Conservation (phyloP, 257 asterid genomes). For the Penstemon davidsonii region DNA sequence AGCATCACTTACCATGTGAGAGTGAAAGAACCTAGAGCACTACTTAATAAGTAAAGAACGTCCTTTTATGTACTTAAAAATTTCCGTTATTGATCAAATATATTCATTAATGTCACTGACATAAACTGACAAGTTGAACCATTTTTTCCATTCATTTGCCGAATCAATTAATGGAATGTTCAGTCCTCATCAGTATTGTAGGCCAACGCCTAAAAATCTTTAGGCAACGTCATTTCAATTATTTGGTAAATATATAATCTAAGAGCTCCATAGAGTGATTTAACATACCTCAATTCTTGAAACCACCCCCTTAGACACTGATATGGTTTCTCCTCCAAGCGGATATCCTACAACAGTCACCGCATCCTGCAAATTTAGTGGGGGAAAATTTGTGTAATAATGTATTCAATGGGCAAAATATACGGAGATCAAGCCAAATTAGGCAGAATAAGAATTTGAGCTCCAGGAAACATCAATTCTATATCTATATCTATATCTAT, state of each 20-base stretch:
- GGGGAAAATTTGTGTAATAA: neutral
- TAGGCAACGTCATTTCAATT: neutral
- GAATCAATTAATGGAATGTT: neutral
- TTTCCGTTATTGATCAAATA: neutral
- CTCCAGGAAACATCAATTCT: neutral
- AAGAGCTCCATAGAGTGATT: conserved; percentile 19
- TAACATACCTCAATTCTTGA: conserved; percentile 91
- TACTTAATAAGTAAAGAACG: neutral
- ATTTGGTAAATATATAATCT: conserved; percentile 5
- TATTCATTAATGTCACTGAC: neutral
- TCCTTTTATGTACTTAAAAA: neutral
- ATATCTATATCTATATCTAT: neutral
- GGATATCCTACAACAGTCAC: conserved; percentile 99
- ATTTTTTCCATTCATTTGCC: neutral
- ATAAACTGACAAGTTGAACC: neutral
- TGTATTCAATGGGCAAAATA: neutral
- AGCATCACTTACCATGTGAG: conserved; percentile 7
- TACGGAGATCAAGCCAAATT: neutral
- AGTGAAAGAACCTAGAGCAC: neutral
- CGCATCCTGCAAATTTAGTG: conserved; percentile 61
- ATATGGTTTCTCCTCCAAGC: conserved; percentile 97
- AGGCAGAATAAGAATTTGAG: conserved; percentile 9
- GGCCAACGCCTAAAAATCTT: conserved; percentile 18
- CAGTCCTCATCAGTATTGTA: conserved; percentile 5
- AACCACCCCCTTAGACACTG: conserved; percentile 96